Conservation (phyloP, 2,329 filamentous ascomycete species). For the Fusarium liriodendri region DNA sequence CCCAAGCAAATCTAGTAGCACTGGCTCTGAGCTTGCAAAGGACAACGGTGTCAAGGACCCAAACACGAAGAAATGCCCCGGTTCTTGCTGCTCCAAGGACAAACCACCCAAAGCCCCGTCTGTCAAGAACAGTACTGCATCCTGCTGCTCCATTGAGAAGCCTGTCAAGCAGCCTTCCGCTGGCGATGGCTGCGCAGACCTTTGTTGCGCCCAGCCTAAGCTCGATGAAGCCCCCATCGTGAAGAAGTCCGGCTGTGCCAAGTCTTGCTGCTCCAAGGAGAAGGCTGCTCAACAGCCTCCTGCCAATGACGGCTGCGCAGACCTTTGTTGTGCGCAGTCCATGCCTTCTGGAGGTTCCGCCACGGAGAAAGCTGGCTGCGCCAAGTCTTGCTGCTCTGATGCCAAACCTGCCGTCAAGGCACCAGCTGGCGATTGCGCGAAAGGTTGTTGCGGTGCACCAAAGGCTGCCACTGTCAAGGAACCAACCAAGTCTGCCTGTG, state of each 20-base stretch:
- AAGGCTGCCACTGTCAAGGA: background rate
- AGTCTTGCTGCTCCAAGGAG: background rate
- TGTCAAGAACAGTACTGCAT: background rate
- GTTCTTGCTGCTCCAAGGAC: conserved; percentile 19
- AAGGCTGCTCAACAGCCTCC: too few relatives aligned
- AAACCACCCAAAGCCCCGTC: background rate
- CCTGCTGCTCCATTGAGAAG: background rate
- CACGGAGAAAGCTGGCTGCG: background rate
- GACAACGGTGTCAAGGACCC: background rate
- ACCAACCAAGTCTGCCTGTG: background rate
- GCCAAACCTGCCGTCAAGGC: background rate
- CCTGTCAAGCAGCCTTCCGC: background rate
- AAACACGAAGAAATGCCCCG: background rate
- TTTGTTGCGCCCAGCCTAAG: background rate
- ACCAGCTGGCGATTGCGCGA: background rate
- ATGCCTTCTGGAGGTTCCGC: background rate
- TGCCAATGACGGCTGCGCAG: too few relatives aligned
- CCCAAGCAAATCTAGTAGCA: background rate
- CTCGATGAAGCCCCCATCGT: background rate
- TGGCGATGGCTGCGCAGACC: background rate
- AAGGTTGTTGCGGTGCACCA: conserved; percentile 1
- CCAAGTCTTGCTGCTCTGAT: background rate
- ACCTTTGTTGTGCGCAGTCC: background rate
- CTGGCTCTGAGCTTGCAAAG: background rate
- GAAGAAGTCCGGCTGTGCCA: background rate